Evolutionary conservation across 805 yeast genomes (phyloP).

Genomic region (Candida ovalis): DNA sequence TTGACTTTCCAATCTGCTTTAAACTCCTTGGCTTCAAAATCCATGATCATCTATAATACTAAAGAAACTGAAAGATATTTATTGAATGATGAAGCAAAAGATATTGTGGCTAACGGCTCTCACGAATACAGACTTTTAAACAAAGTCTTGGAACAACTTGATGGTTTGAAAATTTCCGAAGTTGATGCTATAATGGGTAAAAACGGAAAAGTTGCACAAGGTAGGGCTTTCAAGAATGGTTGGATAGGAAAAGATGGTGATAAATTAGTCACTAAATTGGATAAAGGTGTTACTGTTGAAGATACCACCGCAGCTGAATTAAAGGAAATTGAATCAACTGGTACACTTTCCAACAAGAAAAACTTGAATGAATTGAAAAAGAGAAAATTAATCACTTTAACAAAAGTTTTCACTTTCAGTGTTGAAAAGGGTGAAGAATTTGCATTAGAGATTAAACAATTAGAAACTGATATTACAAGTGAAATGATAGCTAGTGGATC

Average conservation of each 20-base stretch:
- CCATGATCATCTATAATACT: conserved; percentile 70
- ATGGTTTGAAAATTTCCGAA: conserved; percentile 79
- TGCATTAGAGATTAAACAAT: conserved; percentile 69
- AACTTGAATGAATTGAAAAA: conserved; percentile 84
- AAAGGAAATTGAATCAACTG: conserved; percentile 50
- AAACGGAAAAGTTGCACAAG: conserved; percentile 90
- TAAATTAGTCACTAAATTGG: conserved; percentile 59
- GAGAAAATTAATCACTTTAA: conserved; percentile 75
- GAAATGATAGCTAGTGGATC: conserved; percentile 84
- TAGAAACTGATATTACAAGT: conserved; percentile 90
- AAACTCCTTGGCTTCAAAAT: conserved; percentile 78
- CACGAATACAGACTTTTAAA: conserved; percentile 81
- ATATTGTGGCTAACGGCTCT: conserved; percentile 75
- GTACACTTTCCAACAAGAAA: conserved; percentile 54
- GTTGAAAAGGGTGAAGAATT: conserved; percentile 83
- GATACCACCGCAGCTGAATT: conserved; percentile 69
- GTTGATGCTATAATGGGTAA: conserved; percentile 69
- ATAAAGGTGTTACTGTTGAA: conserved; percentile 44
- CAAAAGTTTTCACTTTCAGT: conserved; percentile 70
- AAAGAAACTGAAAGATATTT: conserved; percentile 74
- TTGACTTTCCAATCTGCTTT: conserved; percentile 75
- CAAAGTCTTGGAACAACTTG: conserved; percentile 69
- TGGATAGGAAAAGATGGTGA: conserved; percentile 93
- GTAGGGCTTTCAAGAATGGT: conserved; percentile 94
- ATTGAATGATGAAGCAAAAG: conserved; percentile 77